These are phyloP conservation scores for Aspergillus homomorphus DNA, from an alignment of 495 filamentous ascomycete genomes.

Conservation along the genomic window DNA sequence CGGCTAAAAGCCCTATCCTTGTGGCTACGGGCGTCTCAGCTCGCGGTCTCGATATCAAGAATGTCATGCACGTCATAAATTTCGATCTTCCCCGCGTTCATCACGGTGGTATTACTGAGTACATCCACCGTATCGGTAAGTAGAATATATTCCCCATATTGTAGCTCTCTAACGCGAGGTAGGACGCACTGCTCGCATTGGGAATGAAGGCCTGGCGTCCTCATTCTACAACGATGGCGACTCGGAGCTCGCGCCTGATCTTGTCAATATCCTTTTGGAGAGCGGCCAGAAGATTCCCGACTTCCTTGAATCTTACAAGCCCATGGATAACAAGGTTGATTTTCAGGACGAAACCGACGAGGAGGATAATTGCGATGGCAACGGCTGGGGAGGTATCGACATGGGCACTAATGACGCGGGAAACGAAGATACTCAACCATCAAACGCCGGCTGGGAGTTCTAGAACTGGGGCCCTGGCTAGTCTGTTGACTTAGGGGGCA, in stretches of 20 bases:
- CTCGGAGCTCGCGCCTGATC: conserved; percentile 59
- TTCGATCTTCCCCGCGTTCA: conserved; percentile 70
- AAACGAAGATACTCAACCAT: not conserved
- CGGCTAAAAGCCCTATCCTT: conserved; percentile 70
- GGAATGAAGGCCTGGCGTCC: conserved; percentile 78
- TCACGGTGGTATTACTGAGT: conserved; percentile 89
- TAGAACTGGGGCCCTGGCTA: not conserved
- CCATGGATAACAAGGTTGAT: conserved; percentile 46
- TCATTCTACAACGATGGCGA: conserved; percentile 84
- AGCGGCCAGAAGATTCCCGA: conserved; percentile 74
- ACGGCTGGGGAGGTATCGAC: conserved; percentile 16
- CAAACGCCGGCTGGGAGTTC: conserved; percentile 7
- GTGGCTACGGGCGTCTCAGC: conserved; percentile 81
- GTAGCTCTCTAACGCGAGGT: not conserved
- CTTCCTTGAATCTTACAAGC: conserved; percentile 66
- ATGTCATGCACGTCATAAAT: conserved; percentile 90
- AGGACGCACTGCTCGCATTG: conserved; percentile 94
- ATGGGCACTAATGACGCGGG: conserved; percentile 2
- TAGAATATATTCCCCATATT: not conserved
- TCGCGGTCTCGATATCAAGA: conserved; percentile 85
- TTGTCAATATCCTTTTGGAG: conserved; percentile 79
- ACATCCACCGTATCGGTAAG: conserved; percentile 89
- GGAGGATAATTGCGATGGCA: conserved; percentile 37
- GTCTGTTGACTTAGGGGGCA: not conserved
- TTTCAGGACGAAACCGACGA: conserved; percentile 66